A percentile compares a stretch with the other conserved stretches of the same genome.
Evolutionary conservation across 352 stramenopile species (phyloP).

Genomic region (Phytopythium litorale): DNA sequence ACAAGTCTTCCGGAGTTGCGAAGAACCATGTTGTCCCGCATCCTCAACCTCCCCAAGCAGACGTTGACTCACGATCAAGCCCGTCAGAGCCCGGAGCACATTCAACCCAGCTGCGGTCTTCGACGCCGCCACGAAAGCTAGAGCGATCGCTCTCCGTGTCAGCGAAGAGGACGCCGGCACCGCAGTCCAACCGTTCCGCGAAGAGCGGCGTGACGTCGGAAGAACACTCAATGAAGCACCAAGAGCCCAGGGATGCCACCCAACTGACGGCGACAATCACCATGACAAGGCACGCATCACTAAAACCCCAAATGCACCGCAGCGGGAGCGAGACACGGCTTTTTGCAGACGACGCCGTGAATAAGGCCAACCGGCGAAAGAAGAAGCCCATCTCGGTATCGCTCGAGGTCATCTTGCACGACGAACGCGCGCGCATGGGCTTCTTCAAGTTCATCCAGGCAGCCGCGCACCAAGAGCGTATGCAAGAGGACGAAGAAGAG

Average conservation of each 20-base stretch:
- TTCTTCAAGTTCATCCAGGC: slow-evolving; percentile 53
- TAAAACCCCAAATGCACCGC: slow-evolving; percentile 15
- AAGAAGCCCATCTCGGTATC: slow-evolving; percentile 36
- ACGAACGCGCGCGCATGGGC: slow-evolving; percentile 46
- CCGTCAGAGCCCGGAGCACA: not conserved
- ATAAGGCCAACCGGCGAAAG: slow-evolving; percentile 8
- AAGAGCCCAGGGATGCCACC: not conserved
- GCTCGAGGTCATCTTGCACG: slow-evolving; percentile 49
- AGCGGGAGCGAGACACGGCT: slow-evolving; percentile 16
- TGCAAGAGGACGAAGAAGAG: slow-evolving; percentile 13
- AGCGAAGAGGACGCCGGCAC: not conserved
- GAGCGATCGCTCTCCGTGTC: not conserved
- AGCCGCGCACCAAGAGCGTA: slow-evolving; percentile 34
- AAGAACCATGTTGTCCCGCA: slow-evolving; percentile 17
- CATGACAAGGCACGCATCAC: slow-evolving; percentile 8
- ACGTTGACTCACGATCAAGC: not conserved
- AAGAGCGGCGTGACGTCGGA: not conserved
- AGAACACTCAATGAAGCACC: not conserved
- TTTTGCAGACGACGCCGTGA: not conserved
- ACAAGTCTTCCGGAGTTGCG: not conserved
- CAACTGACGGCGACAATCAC: not conserved
- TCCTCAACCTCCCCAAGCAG: not conserved
- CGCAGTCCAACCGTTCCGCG: not conserved
- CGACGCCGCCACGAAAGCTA: not conserved
- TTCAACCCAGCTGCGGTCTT: not conserved